Evolutionary conservation across 441 rosid species (phyloP), one percentile per base, ranked within the genome.

Genomic region (Bruguiera hainesii): DNA sequence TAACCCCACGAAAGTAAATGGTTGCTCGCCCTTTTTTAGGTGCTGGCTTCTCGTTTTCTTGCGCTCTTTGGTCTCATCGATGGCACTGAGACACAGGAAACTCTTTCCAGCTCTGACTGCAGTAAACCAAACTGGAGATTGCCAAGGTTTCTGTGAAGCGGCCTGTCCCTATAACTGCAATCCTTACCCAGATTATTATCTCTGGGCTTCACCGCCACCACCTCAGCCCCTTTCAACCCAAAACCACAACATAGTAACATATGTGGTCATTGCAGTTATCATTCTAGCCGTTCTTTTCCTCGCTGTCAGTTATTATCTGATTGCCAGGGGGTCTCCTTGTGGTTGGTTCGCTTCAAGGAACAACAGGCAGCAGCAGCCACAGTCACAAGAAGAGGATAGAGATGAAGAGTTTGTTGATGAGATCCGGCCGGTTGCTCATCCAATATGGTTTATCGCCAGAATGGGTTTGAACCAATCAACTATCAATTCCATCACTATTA

Each of bases 381-480:
- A 65, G 64, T 63, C 63, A 35, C 72, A 68, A 64, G 64, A 61
- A 23, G 85, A 82, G 23, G 68, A 30, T 2, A 58, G 75, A 2
- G 82, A 76, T 3, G 87, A 78, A 68, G 87, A 71, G 68, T 75
- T 79, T 61, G 60, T 51, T 48, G 81, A 78, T 9, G 82, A 80
- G 69, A 83, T 85, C 42, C 77, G 76, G 15, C 48, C 48, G 28
- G 66, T 84, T 9, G 93, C 84, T 65, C 91, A 89, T 76, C 98
- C 91, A 53, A 69, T 88, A 63, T 91, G 94, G 98, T 71, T 83
- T 67, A 86, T 89, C 73, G 65, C 85, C 64, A 85, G 91, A 1
- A 80, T 83, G 1, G 98, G 98, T 5, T 71, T 91, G 82, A 87
- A 84, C n/a, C 95, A 84, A 68, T 73, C 89, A 6, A 71, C 82